Conservation (phyloP, 2,329 filamentous ascomycete species). For the Penicillium nordicum region DNA sequence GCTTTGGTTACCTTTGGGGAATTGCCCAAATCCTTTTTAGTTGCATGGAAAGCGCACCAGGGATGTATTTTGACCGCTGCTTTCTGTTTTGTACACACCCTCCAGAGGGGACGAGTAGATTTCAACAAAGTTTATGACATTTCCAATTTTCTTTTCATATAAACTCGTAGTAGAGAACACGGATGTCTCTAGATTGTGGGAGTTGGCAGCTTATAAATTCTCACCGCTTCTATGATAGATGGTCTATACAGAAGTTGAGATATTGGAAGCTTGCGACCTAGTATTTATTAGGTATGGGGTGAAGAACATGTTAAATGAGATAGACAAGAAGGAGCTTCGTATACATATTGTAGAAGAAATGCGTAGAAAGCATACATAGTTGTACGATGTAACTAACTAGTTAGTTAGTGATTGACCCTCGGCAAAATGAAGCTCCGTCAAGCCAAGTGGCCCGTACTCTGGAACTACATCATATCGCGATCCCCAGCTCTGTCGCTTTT, state of each 20-base stretch:
- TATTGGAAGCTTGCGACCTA: background rate
- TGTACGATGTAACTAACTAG: background rate
- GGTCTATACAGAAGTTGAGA: background rate
- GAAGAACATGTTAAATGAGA: background rate
- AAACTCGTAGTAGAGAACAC: background rate
- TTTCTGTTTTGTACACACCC: slow-evolving; percentile 33
- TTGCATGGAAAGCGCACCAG: slow-evolving; percentile 32
- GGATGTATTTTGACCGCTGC: slow-evolving; percentile 26
- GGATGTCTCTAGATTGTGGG: background rate
- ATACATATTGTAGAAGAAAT: background rate
- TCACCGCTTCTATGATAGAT: background rate
- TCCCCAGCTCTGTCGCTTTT: slow-evolving; percentile 3
- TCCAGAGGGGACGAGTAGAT: slow-evolving; percentile 17
- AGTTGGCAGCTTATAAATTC: background rate
- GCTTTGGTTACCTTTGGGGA: background rate
- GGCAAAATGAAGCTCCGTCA: slow-evolving; percentile 38
- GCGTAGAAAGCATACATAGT: background rate
- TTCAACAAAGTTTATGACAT: slow-evolving; percentile 22
- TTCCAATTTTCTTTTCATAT: background rate
- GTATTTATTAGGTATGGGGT: background rate
- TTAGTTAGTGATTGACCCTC: slow-evolving; percentile 25
- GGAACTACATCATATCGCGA: slow-evolving; percentile 21
- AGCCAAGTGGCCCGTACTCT: slow-evolving; percentile 37
- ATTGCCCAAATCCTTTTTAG: slow-evolving; percentile 11
- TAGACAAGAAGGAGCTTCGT: background rate